Evolutionary conservation across 345 rosid species (phyloP).

Genomic region (Linum lewisii): DNA sequence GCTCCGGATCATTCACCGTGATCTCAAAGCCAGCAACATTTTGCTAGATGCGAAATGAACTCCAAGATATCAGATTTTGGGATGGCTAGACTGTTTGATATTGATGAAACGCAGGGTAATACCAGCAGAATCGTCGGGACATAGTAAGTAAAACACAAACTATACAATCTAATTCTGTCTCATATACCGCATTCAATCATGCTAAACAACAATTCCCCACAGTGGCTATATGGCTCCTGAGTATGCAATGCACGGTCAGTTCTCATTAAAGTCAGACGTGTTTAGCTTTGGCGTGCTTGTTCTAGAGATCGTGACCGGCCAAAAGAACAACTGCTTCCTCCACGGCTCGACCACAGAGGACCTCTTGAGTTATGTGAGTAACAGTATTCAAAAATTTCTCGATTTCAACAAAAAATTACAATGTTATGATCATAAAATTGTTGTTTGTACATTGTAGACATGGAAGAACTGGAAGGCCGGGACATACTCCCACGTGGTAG

Average conservation of each 20-base stretch:
- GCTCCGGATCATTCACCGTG: conserved; percentile 6
- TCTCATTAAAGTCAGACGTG: conserved; percentile 20
- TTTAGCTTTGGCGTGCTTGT: conserved; percentile 23
- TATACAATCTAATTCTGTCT: neutral
- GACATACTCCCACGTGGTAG: neutral
- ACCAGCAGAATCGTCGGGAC: conserved; percentile 6
- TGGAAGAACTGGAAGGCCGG: conserved; percentile 25
- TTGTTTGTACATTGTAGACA: conserved; percentile 9
- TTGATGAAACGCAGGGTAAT: neutral
- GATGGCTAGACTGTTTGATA: conserved; percentile 4
- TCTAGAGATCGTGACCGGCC: conserved; percentile 21
- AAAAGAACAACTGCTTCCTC: conserved; percentile 8
- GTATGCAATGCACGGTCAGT: conserved; percentile 19
- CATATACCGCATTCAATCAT: no score
- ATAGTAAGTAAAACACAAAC: neutral
- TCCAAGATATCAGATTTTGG: conserved; percentile 9
- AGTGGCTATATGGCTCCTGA: conserved; percentile 28
- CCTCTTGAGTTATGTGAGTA: conserved; percentile 18
- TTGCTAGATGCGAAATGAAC: conserved; percentile 1
- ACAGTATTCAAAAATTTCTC: no score
- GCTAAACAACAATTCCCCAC: neutral
- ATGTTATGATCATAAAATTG: no score
- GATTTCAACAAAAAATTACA: no score
- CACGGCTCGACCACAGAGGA: neutral
- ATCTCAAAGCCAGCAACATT: conserved; percentile 8